These are phyloP conservation scores for Hydnum rufescens DNA, from an alignment of 768 basidiomycete genomes.

Conservation along the genomic window DNA sequence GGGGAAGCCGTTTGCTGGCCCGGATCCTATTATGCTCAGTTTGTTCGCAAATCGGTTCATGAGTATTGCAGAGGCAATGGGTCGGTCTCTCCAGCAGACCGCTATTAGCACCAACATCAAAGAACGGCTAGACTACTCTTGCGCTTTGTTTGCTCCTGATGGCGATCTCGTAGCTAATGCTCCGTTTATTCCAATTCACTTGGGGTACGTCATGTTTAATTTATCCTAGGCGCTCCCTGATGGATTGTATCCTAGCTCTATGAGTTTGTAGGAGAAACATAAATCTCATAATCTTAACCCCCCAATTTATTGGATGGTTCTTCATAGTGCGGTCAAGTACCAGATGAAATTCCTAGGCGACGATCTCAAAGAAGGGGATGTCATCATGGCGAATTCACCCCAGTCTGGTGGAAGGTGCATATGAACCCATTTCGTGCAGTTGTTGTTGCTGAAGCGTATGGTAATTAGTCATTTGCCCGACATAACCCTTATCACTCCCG, in stretches of 20 bases:
- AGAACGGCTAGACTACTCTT: slow-evolving; percentile 86
- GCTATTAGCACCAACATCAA: slow-evolving; percentile 91
- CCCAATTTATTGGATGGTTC: neutral
- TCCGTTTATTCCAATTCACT: slow-evolving; percentile 22
- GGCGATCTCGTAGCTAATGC: slow-evolving; percentile 91
- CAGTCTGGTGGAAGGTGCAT: slow-evolving; percentile 65
- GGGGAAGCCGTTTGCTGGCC: too few relatives aligned
- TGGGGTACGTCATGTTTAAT: slow-evolving; percentile 4
- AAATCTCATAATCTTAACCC: neutral
- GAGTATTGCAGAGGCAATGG: slow-evolving; percentile 96
- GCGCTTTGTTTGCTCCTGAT: slow-evolving; percentile 86
- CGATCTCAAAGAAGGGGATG: slow-evolving; percentile 70
- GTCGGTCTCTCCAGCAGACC: slow-evolving; percentile 72
- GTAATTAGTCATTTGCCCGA: slow-evolving; percentile 50
- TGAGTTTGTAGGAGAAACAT: slow-evolving; percentile 62
- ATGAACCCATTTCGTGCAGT: neutral
- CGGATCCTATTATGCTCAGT: slow-evolving; percentile 69
- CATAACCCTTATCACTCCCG: slow-evolving; percentile 86
- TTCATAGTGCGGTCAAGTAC: slow-evolving; percentile 55
- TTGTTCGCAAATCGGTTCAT: slow-evolving; percentile 94
- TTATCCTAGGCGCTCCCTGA: too few relatives aligned
- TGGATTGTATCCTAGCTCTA: slow-evolving; percentile 27
- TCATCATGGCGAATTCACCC: slow-evolving; percentile 83
- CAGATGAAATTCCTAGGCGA: slow-evolving; percentile 64
- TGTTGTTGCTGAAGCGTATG: slow-evolving; percentile 11